A percentile compares a stretch with the other conserved stretches of the same genome.
Conservation (phyloP, 2,329 filamentous ascomycete genomes). For the Gremmenia infestans region DNA sequence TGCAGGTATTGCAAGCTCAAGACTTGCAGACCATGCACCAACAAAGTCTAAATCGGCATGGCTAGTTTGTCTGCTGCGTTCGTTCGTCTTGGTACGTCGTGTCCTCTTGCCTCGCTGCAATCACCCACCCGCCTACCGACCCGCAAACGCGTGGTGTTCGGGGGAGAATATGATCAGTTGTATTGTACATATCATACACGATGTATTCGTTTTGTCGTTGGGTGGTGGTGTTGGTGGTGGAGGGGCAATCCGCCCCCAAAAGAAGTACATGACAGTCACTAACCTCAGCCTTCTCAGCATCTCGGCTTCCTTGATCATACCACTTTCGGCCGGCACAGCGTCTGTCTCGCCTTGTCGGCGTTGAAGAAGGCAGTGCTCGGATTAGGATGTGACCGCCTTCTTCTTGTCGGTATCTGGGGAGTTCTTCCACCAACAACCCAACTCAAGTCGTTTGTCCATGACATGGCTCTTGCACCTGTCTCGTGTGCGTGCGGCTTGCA, state of each 20-base stretch:
- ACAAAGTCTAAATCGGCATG: constrained; percentile 22
- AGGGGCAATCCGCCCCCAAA: background rate
- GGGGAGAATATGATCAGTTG: background rate
- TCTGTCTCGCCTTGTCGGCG: background rate
- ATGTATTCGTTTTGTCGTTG: background rate
- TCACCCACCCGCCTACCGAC: background rate
- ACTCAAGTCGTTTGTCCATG: background rate
- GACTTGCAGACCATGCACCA: constrained; percentile 52
- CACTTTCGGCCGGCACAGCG: background rate
- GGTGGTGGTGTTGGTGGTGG: background rate
- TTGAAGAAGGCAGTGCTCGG: background rate
- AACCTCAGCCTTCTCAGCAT: background rate
- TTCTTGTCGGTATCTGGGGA: background rate
- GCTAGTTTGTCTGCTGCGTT: background rate
- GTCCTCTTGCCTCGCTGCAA: background rate
- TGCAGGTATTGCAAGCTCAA: constrained; percentile 65
- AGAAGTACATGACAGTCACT: background rate
- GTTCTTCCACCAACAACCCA: background rate
- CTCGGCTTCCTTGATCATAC: background rate
- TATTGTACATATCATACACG: background rate
- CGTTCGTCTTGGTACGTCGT: background rate
- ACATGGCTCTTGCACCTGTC: background rate
- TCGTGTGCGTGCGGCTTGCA: background rate
- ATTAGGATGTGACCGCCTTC: background rate
- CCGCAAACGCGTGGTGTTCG: background rate